Evolutionary conservation across 176 grass and related monocot genomes (phyloP), one percentile per base, ranked within the genome.

Genomic region (Tillandsia fasciculata): DNA sequence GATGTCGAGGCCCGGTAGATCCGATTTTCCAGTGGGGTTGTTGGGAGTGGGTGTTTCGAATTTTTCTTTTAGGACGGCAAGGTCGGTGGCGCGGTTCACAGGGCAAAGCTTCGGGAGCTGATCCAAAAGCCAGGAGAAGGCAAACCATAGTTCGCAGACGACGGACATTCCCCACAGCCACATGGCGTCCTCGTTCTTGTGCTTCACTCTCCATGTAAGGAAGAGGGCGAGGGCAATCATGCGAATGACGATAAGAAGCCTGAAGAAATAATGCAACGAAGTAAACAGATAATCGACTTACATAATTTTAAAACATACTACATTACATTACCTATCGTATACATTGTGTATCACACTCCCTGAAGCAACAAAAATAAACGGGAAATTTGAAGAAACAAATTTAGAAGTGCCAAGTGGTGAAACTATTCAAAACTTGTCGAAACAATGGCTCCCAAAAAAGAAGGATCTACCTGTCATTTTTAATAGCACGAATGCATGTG

Each of bases 91-190:
- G 52, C 94, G 86, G 77, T 87, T 93, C 24, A 99, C 57, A 9
- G 94, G 94, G 52, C 79, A 85, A 70, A 99, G 26, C 68, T 99
- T 99, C 12, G 89, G 94, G 15, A 99, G 82, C 72, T 90, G 87
- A 64, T 99, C 94, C 50, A 99, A 67, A n/a, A 99, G 70, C 94
- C 94, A 99, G 28, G 94, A 93, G 54, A 99, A 84, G 2, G 76
- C 86, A 81, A 99, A 99, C 94, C 89, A 93, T 26, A 93, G 59
- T 57, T 99, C 94, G 23, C 94, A 99, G 66, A 93, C 82, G 81
- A 99, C 90, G 10, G 94, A 99, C 94, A 99, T 99, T 68, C 87
- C 94, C 94, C 94, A 99, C 2, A 99, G 79, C 94, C 94, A 99
- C 4, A 93, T 82, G 5, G 94, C 94, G 73, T 99, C 94, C 48